These are phyloP conservation scores for Yamadazyma spencermartinsiae DNA, from an alignment of 1,139 yeast genomes.

Conservation along the genomic window DNA sequence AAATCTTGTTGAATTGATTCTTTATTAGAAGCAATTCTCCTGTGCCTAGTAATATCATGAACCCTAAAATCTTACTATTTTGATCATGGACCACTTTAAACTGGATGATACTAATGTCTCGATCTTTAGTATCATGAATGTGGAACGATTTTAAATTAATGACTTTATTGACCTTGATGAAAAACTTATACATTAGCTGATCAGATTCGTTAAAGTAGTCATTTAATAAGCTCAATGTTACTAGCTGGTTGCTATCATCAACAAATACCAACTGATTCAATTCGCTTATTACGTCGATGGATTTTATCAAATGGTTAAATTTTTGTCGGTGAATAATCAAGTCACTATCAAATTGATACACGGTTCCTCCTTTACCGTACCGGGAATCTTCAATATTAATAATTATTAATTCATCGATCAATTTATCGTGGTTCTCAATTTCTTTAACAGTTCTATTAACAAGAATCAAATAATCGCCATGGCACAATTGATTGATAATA, in stretches of 20 bases:
- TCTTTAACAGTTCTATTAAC: conserved; percentile 30
- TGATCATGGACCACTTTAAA: conserved; percentile 22
- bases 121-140: neutral
- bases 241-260: conserved; percentile 30
- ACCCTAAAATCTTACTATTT: conserved; percentile 23
- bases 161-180: conserved; percentile 34
- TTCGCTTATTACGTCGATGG: conserved; percentile 20
- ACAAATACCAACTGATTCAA: conserved; percentile 25
- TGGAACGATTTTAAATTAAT: conserved; percentile 26
- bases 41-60: conserved; percentile 34
- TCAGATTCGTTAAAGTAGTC: conserved; percentile 7
- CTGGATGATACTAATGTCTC: conserved; percentile 25
- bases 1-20: conserved; percentile 26
- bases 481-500: conserved; percentile 39
- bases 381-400: conserved; percentile 34
- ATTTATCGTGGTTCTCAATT: conserved; percentile 14
- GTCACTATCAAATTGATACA: conserved; percentile 39
- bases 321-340: conserved; percentile 42
- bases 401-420: conserved; percentile 41
- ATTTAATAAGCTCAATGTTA: conserved; percentile 30
- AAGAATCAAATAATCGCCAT: conserved; percentile 33
- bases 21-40: conserved; percentile 44
- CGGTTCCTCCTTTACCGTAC: conserved; percentile 38
- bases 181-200: conserved; percentile 31
- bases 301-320: conserved; percentile 30